Percentiles rank a stretch among this genome's conserved stretches.
Evolutionary conservation across 495 filamentous ascomycete genomes (phyloP).

Genomic region (Collariella sp.): DNA sequence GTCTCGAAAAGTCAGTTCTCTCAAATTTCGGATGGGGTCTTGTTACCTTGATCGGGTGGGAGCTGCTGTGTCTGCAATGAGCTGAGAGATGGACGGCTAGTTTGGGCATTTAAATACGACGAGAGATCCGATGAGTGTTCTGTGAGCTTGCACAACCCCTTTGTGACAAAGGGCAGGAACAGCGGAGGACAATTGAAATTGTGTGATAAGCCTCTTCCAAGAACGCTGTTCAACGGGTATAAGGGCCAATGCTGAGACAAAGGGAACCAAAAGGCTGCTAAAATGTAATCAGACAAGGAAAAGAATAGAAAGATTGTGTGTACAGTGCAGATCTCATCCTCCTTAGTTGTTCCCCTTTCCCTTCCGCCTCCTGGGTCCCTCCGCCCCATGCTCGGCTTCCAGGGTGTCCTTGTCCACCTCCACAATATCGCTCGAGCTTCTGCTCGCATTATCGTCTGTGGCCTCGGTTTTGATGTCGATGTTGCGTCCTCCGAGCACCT

Average conservation of each 20-base stretch:
- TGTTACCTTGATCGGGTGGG: too few relatives aligned
- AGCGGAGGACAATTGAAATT: not conserved
- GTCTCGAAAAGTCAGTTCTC: too few relatives aligned
- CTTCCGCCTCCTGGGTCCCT: constrained; percentile 9
- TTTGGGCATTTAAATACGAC: not conserved
- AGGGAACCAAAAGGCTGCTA: not conserved
- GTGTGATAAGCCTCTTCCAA: not conserved
- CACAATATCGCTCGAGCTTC: constrained; percentile 29
- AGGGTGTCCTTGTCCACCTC: constrained; percentile 34
- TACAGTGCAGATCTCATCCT: not conserved
- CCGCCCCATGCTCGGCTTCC: not conserved
- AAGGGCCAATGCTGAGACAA: not conserved
- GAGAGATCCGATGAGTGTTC: not conserved
- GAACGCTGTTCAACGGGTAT: not conserved
- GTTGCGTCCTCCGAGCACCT: constrained; percentile 31
- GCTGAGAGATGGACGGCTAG: too few relatives aligned
- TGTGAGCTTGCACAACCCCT: not conserved
- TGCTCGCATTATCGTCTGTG: constrained; percentile 25
- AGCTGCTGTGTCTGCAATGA: too few relatives aligned
- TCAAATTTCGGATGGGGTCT: too few relatives aligned
- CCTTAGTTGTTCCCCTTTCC: not conserved
- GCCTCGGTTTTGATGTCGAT: constrained; percentile 3
- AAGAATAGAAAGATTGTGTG: not conserved
- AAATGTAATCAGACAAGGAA: not conserved
- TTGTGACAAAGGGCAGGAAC: not conserved